These are phyloP conservation scores for Chiua sp. DNA, from an alignment of 1,284 basidiomycete genomes.

Conservation along the genomic window DNA sequence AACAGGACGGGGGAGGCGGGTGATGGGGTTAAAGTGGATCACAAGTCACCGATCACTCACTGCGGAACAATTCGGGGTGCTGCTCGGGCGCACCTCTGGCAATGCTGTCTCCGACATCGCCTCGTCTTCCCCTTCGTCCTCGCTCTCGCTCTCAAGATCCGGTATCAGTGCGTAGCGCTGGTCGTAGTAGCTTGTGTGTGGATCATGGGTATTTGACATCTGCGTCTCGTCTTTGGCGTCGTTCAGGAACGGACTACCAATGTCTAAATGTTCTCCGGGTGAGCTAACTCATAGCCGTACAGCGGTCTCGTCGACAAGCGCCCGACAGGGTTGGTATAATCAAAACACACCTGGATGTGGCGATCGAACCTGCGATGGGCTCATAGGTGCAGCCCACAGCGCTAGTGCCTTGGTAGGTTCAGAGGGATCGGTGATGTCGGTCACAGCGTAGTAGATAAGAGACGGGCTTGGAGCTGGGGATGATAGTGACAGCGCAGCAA, in stretches of 20 bases:
- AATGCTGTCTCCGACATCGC: constrained; percentile 1
- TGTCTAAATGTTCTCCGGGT: constrained; percentile 2
- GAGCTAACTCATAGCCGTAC: not conserved
- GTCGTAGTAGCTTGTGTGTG: constrained; percentile 2
- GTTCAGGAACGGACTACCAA: constrained; percentile 7
- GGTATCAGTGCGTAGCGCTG: not conserved
- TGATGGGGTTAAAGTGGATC: not conserved
- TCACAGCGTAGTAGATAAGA: not conserved
- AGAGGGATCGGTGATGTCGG: too few relatives aligned
- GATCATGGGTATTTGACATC: constrained; percentile 1
- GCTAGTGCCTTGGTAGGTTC: not conserved
- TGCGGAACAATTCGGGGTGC: not conserved
- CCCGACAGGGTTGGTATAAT: not conserved
- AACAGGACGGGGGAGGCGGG: too few relatives aligned
- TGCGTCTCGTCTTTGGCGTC: constrained; percentile 16
- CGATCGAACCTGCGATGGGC: constrained; percentile 10
- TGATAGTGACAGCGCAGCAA: not conserved
- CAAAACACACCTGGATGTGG: constrained; percentile 19
- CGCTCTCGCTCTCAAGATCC: constrained; percentile 11
- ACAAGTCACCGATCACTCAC: constrained; percentile 18
- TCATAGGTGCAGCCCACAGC: constrained; percentile 14
- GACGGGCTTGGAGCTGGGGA: not conserved
- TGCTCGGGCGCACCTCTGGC: not conserved
- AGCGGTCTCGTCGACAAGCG: not conserved
- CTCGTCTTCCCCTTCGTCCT: constrained; percentile 16